phyloP scores from a whole-genome alignment of 768 basidiomycete genomes.

The Thelephora aurantiotincta region DNA sequence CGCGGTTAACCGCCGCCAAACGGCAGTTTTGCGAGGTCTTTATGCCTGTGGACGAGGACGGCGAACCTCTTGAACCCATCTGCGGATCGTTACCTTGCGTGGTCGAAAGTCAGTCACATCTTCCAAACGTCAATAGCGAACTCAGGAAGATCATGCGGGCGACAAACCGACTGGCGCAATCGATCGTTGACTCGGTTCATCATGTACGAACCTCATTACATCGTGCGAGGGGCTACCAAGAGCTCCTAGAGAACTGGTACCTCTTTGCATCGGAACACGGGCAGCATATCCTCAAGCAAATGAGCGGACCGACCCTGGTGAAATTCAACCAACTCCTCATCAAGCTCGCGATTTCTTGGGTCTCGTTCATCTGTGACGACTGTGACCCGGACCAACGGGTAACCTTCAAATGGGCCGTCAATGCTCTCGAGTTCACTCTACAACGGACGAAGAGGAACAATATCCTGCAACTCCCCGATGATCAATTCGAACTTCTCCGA shows the following conservation, averaged over 20 bases:
- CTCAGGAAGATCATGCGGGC: constrained; percentile 83
- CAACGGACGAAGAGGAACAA: constrained; percentile 77
- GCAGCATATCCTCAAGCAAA: constrained; percentile 75
- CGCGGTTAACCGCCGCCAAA: constrained; percentile 63
- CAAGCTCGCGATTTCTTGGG: constrained; percentile 91
- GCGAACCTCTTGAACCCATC: constrained; percentile 30
- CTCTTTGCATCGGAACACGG: constrained; percentile 94
- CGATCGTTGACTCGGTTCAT: constrained; percentile 85
- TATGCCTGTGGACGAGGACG: constrained; percentile 42
- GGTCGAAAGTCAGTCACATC: constrained; percentile 77
- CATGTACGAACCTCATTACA: constrained; percentile 61
- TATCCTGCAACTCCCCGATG: constrained; percentile 76
- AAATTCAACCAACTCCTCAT: constrained; percentile 79
- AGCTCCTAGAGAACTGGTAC: constrained; percentile 89
- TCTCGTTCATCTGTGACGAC: constrained; percentile 95
- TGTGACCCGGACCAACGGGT: constrained; percentile 92
- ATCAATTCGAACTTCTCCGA: constrained; percentile 82
- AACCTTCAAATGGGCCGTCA: constrained; percentile 97
- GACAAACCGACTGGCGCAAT: constrained; percentile 81
- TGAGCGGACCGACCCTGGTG: constrained; percentile 56
- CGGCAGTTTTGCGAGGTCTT: constrained; percentile 60
- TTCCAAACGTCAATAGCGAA: constrained; percentile 81
- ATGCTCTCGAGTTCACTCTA: constrained; percentile 85
- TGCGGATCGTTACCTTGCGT: constrained; percentile 33
- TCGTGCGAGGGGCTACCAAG: constrained; percentile 54